phyloP scores from a whole-genome alignment of 2,329 filamentous ascomycete species.

The Phoma sp. region DNA sequence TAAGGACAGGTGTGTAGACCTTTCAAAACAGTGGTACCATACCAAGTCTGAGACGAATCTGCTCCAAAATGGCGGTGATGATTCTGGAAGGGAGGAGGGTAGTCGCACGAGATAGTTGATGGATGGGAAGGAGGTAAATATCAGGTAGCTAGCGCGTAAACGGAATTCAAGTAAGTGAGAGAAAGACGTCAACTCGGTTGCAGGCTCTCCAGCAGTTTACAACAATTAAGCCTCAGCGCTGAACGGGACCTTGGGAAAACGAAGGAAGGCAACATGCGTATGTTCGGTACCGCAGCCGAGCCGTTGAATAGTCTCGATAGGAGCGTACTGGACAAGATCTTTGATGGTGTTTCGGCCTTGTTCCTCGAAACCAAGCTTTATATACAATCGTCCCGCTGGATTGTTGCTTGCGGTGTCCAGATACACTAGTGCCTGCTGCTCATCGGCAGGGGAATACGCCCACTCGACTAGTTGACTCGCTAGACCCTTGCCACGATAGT shows the following conservation, averaged over 20 bases:
- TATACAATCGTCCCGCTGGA: slow-evolving; percentile 32
- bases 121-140: too few relatives aligned
- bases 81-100: not conserved
- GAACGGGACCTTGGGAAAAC: not conserved
- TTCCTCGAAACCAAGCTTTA: slow-evolving; percentile 37
- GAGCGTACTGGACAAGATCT: slow-evolving; percentile 24
- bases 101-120: not conserved
- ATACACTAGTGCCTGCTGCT: slow-evolving; percentile 28
- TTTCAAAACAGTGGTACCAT: too few relatives aligned
- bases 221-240: not conserved
- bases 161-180: not conserved
- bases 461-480: slow-evolving; percentile 30
- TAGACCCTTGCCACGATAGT: slow-evolving; percentile 32
- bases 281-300: not conserved
- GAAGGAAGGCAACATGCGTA: slow-evolving; percentile 10
- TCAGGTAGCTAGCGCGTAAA: not conserved
- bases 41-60: too few relatives aligned
- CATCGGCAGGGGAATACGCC: slow-evolving; percentile 25
- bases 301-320: not conserved
- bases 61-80: too few relatives aligned
- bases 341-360: slow-evolving; percentile 22
- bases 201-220: not conserved
- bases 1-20: too few relatives aligned
- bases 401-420: slow-evolving; percentile 39
- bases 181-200: not conserved